Conservation (phyloP, 805 yeast species). For the Candida nanaspora region DNA sequence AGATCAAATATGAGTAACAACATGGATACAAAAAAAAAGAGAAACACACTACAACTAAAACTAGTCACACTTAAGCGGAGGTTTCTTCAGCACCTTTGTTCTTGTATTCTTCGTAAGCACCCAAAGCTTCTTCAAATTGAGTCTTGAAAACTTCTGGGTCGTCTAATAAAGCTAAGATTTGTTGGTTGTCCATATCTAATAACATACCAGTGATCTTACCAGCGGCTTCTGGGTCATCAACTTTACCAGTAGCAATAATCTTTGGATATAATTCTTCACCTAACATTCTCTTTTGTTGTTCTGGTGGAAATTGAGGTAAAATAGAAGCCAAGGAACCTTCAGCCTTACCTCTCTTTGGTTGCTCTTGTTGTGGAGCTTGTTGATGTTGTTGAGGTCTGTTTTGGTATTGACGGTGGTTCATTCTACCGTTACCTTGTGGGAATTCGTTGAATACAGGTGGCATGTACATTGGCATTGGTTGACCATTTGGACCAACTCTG, state of each 20-base stretch:
- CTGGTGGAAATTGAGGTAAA: conserved; percentile 63
- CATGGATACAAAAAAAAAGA: not conserved
- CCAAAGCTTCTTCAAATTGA: conserved; percentile 89
- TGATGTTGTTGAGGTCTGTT: conserved; percentile 27
- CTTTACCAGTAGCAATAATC: conserved; percentile 80
- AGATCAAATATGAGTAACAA: not conserved
- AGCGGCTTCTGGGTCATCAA: conserved; percentile 89
- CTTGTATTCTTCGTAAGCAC: conserved; percentile 90
- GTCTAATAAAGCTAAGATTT: conserved; percentile 80
- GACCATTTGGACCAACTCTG: conserved; percentile 75
- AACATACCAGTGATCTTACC: conserved; percentile 99
- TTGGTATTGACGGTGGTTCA: conserved; percentile 35
- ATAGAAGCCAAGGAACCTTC: conserved; percentile 47
- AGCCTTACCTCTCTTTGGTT: conserved; percentile 16
- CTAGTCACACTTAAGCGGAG: not conserved
- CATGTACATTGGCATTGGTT: conserved; percentile 74
- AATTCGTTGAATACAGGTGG: conserved; percentile 71
- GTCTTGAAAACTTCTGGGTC: conserved; percentile 84
- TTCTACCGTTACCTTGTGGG: conserved; percentile 52
- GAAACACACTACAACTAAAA: not conserved
- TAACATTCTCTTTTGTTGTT: conserved; percentile 92
- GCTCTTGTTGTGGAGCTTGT: conserved; percentile 17
- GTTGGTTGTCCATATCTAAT: conserved; percentile 88
- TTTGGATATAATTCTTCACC: conserved; percentile 97
- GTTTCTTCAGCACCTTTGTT: conserved; percentile 32